Evolutionary conservation across 176 grass and related monocot genomes (phyloP), one percentile per base, ranked within the genome.

Genomic region (Tillandsia fasciculata): DNA sequence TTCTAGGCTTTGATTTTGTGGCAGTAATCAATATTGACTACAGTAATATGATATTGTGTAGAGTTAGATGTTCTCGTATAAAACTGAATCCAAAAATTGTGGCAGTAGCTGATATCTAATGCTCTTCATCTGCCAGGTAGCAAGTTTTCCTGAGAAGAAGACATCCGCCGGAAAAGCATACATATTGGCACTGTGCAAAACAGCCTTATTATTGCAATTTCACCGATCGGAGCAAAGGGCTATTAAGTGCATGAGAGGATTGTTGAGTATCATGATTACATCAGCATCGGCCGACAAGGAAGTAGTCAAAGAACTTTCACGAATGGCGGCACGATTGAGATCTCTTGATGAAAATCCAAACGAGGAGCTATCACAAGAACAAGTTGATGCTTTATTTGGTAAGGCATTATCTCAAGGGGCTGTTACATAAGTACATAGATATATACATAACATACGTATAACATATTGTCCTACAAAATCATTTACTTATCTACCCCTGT

Each of bases 231-330:
- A 97, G 70, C 89, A 92, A 74, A 86, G 81, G 72, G 81, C 89
- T 27, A 83, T 97, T 68, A 97, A 90, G 68, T 92, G 89, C 74
- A 91, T 90, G 86, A 85, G 84, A 76, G 82, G 89, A 33, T 69
- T 97, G 48, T 9, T 92, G 23, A 85, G 85, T 78, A 14, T 29
- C 59, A 64, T 92, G 65, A 64, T 68, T 33, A 23, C 52, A 69
- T 86, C 48, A 9, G 78, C 71, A 57, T 59, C 76, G 80, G 69
- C 83, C 0, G 83, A 96, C 56, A 91, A 80, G 68, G 85, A 91
- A 52, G 71, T 87, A 12, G n/a, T 83, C 68, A 92, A 92, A 48
- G 89, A 97, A 65, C 61, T 96, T 8, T 28, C 82, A 69, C 86
- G 76, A 83, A 81, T 96, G 89, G 74, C 79, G 51, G 64, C 86